A percentile compares a stretch with the other conserved stretches of the same genome.
phyloP scores from a whole-genome alignment of 805 yeast species.

The Cephaloascus fragrans region DNA sequence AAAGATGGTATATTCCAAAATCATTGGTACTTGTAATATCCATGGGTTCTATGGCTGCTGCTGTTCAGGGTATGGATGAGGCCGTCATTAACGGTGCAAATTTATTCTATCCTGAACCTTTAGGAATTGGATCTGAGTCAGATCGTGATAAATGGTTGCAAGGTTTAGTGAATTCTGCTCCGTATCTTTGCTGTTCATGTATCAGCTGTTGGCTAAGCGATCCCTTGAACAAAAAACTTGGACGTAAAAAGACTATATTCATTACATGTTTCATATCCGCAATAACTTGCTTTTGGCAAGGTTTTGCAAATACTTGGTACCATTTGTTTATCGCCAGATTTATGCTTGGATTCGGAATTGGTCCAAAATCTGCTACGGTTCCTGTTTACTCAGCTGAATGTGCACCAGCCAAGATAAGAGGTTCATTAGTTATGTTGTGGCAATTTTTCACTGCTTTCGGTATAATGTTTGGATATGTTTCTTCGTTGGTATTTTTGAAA shows the following conservation, averaged over 20 bases:
- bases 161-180: constrained; percentile 33
- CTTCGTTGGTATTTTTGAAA: constrained; percentile 50
- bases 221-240: constrained; percentile 20
- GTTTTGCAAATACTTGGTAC: constrained; percentile 33
- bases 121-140: no score
- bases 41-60: constrained; percentile 36
- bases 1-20: constrained; percentile 38
- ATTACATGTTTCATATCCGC: constrained; percentile 31
- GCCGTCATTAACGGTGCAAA: constrained; percentile 35
- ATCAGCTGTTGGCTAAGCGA: constrained; percentile 33
- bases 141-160: no score
- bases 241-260: constrained; percentile 33
- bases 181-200: constrained; percentile 25
- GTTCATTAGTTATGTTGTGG: constrained; percentile 51
- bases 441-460: constrained; percentile 61
- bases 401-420: constrained; percentile 48
- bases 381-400: constrained; percentile 55
- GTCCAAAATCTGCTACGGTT: constrained; percentile 58
- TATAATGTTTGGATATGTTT: constrained; percentile 54
- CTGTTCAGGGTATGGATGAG: constrained; percentile 39
- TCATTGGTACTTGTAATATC: no score
- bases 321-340: constrained; percentile 51
- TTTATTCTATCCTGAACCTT: constrained; percentile 23
- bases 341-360: constrained; percentile 53
- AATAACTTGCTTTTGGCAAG: constrained; percentile 32